Evolutionary conservation across 2,329 filamentous ascomycete species (phyloP).

Genomic region (Coleophoma eucalyptorum): DNA sequence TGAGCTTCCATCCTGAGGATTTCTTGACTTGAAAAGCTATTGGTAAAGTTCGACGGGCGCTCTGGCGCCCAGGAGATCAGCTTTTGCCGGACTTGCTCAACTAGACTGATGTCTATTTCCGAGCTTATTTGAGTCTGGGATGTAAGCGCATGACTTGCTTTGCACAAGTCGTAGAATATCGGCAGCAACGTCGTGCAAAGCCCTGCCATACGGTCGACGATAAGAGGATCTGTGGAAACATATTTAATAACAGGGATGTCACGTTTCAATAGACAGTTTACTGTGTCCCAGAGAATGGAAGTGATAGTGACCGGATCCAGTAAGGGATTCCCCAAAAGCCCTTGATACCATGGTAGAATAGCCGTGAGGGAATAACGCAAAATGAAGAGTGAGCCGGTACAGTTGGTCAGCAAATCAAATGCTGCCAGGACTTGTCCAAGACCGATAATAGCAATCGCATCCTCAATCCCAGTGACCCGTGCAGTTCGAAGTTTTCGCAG

Average conservation of each 20-base stretch:
- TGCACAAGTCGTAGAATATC: no score
- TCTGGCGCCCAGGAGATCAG: background rate
- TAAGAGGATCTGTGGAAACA: no score
- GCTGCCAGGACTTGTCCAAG: background rate
- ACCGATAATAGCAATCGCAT: background rate
- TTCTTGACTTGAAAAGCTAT: background rate
- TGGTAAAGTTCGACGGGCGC: background rate
- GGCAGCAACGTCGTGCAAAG: no score
- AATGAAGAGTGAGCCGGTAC: background rate
- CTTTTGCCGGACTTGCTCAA: background rate
- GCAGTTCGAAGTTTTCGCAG: background rate
- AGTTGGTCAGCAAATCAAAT: background rate
- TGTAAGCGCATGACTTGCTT: no score
- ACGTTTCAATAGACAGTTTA: background rate
- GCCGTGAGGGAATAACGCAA: background rate
- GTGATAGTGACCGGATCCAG: background rate
- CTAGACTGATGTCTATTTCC: background rate
- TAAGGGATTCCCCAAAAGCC: background rate
- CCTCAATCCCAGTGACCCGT: background rate
- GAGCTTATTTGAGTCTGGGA: background rate
- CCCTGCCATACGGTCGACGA: no score
- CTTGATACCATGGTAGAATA: background rate
- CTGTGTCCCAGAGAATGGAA: background rate
- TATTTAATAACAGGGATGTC: background rate
- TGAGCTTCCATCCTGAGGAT: background rate